phyloP scores from a whole-genome alignment of 306 rosid species.

The Rosa lucieae region DNA sequence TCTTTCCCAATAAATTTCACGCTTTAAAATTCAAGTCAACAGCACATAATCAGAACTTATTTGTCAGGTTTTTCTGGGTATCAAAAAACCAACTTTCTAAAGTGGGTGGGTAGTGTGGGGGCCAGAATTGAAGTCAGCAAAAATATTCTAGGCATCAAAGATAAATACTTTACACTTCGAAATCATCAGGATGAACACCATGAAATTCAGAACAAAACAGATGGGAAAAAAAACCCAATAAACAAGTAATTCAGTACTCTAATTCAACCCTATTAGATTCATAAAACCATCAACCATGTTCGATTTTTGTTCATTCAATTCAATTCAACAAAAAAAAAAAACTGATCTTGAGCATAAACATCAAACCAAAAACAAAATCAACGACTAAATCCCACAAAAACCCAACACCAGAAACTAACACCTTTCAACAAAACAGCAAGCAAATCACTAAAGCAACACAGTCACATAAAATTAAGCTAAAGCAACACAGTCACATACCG shows the following conservation, averaged over 20 bases:
- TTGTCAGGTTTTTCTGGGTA: neutral
- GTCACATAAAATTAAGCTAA: neutral
- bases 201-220: neutral
- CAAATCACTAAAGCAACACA: neutral
- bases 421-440: neutral
- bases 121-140: neutral
- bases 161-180: neutral
- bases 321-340: neutral
- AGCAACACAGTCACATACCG: conserved; percentile 11
- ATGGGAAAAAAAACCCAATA: neutral
- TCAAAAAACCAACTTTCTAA: neutral
- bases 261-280: neutral
- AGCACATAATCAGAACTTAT: neutral
- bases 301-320: neutral
- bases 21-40: neutral
- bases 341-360: neutral
- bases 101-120: neutral
- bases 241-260: neutral
- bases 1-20: neutral
- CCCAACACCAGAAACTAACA: neutral
- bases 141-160: neutral
- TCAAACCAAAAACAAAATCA: neutral
- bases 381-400: neutral
- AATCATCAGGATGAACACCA: neutral
- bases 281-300: neutral